phyloP scores from a whole-genome alignment of 2,329 filamentous ascomycete species.

The Rhynchosporium agropyri region DNA sequence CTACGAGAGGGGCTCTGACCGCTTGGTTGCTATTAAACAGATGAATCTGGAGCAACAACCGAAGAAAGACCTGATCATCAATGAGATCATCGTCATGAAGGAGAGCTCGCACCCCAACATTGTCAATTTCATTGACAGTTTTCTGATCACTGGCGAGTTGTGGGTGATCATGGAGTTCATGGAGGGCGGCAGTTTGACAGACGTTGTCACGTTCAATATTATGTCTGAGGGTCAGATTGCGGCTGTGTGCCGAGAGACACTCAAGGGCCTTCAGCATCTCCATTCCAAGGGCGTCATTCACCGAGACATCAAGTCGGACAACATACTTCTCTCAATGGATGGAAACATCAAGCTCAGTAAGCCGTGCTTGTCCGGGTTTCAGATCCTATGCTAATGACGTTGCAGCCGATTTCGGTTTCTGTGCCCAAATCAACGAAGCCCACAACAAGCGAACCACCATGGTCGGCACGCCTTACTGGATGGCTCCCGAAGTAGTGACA shows the following conservation, averaged over 20 bases:
- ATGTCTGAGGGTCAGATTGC: conserved; percentile 99
- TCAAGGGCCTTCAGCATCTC: conserved; percentile 89
- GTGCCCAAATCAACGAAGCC: conserved; percentile 95
- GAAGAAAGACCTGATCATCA: conserved; percentile 98
- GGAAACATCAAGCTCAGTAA: conserved; percentile 97
- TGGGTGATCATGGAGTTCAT: conserved; percentile 99
- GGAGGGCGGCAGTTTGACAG: conserved; percentile 96
- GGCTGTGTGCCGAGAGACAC: conserved; percentile 89
- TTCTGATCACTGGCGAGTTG: conserved; percentile 82
- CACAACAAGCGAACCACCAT: conserved; percentile 98
- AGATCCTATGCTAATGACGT: conserved; percentile 40
- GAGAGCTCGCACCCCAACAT: conserved; percentile 98
- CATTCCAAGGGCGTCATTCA: conserved; percentile 99
- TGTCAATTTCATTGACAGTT: conserved; percentile 99
- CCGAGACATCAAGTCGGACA: conserved; percentile 98
- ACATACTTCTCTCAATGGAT: conserved; percentile 89
- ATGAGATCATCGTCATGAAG: conserved; percentile 99
- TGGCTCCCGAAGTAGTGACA: conserved; percentile 97
- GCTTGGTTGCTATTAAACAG: conserved; percentile 96
- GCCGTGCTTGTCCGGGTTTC: conserved; percentile 42
- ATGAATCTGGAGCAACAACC: conserved; percentile 99
- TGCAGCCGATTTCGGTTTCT: conserved; percentile 95
- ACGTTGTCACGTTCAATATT: conserved; percentile 98
- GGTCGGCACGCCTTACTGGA: conserved; percentile 99
- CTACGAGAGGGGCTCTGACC: conserved; percentile 80